A percentile compares a stretch with the other conserved stretches of the same genome.
phyloP scores from a whole-genome alignment of 306 rosid genomes.

The Mimosa bimucronata region DNA sequence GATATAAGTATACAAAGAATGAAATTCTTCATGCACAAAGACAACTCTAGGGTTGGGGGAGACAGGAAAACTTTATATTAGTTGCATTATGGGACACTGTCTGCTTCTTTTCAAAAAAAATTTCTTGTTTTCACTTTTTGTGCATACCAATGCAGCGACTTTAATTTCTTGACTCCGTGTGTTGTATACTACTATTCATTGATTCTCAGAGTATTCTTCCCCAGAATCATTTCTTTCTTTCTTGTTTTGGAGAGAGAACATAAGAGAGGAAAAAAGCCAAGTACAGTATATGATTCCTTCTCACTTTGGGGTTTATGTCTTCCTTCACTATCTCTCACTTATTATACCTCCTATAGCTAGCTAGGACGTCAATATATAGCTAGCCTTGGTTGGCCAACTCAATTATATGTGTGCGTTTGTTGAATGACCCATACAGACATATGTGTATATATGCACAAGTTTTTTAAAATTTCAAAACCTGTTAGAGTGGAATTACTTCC shows the following conservation, averaged over 20 bases:
- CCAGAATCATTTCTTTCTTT: slow-evolving; percentile 26
- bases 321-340: neutral
- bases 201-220: slow-evolving; percentile 23
- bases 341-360: neutral
- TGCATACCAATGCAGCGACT: slow-evolving; percentile 17
- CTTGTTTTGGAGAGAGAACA: neutral
- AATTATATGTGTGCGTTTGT: neutral
- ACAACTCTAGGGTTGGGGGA: slow-evolving; percentile 49
- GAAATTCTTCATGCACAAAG: slow-evolving; percentile 15
- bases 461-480: slow-evolving; percentile 32
- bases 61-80: slow-evolving; percentile 5
- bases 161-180: neutral
- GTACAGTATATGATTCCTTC: slow-evolving; percentile 4
- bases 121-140: slow-evolving; percentile 45
- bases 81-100: slow-evolving; percentile 11
- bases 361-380: neutral
- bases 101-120: slow-evolving; percentile 36
- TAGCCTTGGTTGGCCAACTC: slow-evolving; percentile 13
- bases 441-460: neutral
- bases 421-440: neutral
- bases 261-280: neutral
- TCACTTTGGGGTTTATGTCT: slow-evolving; percentile 17
- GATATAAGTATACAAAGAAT: slow-evolving; percentile 10
- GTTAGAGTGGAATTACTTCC: neutral
- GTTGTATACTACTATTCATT: slow-evolving; percentile 24